These are phyloP conservation scores for Arctostaphylos glauca DNA, from an alignment of 148 eudicot genomes.

Conservation along the genomic window DNA sequence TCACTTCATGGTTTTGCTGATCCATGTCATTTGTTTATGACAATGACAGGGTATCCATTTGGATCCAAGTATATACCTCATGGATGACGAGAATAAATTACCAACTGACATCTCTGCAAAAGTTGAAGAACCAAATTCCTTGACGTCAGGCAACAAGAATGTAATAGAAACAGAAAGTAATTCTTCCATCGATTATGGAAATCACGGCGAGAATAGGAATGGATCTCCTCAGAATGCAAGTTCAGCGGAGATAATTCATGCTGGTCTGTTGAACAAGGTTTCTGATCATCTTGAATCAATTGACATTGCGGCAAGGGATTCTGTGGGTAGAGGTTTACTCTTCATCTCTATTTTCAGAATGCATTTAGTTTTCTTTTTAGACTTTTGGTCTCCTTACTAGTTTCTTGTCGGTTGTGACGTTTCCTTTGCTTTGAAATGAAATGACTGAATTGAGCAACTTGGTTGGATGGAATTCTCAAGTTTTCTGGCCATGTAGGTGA, in stretches of 20 bases:
- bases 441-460: neutral
- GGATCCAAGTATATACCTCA: slow-evolving; percentile 96
- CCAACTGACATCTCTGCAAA: slow-evolving; percentile 39
- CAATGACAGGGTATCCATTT: slow-evolving; percentile 83
- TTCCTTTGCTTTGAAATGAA: neutral
- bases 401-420: neutral
- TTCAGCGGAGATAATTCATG: slow-evolving; percentile 29
- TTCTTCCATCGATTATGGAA: slow-evolving; percentile 22
- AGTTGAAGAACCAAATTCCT: slow-evolving; percentile 41
- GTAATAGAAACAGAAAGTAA: slow-evolving; percentile 27
- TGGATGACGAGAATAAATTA: slow-evolving; percentile 88
- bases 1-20: slow-evolving; percentile 8
- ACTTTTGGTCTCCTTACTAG: neutral
- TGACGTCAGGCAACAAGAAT: slow-evolving; percentile 30
- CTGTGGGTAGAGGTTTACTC: slow-evolving; percentile 46
- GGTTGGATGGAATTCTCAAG: slow-evolving; percentile 12
- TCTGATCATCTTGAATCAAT: slow-evolving; percentile 35
- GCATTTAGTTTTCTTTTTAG: neutral
- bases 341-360: neutral
- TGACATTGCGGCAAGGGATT: slow-evolving; percentile 31
- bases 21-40: slow-evolving; percentile 15
- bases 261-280: slow-evolving; percentile 37
- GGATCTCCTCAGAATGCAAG: slow-evolving; percentile 25
- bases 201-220: slow-evolving; percentile 27
- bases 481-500: slow-evolving; percentile 49